Evolutionary conservation across 78 protist genomes (phyloP).

Genomic region (Dictyostelium citrinum): DNA sequence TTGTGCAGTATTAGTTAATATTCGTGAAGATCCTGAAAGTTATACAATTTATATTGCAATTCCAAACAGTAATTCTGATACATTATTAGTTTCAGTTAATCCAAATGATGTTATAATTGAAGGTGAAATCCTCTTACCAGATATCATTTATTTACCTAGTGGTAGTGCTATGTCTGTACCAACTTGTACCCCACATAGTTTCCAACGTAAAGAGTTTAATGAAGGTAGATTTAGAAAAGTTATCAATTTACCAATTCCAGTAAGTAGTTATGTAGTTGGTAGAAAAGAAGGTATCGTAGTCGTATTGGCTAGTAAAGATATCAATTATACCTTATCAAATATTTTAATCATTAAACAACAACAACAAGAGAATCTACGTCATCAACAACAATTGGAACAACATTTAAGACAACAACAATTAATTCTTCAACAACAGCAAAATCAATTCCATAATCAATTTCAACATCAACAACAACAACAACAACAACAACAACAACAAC

Average conservation of each 20-base stretch:
- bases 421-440: not conserved
- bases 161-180: conserved; percentile 24
- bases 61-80: conserved; percentile 33
- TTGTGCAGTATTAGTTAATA: conserved; percentile 37
- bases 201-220: conserved; percentile 50
- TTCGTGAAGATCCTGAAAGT: conserved; percentile 28
- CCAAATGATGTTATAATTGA: conserved; percentile 42
- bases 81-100: conserved; percentile 37
- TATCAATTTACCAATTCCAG: conserved; percentile 32
- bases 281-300: conserved; percentile 59
- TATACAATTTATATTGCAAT: conserved; percentile 64
- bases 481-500: not conserved
- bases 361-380: not conserved
- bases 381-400: not conserved
- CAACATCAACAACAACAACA: not conserved
- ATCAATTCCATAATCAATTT: not conserved
- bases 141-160: conserved; percentile 36
- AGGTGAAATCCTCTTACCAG: conserved; percentile 33
- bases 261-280: conserved; percentile 42
- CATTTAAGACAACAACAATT: not conserved
- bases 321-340: not conserved
- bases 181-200: not conserved
- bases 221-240: conserved; percentile 40
- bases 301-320: conserved; percentile 52
- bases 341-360: not conserved